Evolutionary conservation across 768 basidiomycete genomes (phyloP).

Genomic region (Russula sp.): DNA sequence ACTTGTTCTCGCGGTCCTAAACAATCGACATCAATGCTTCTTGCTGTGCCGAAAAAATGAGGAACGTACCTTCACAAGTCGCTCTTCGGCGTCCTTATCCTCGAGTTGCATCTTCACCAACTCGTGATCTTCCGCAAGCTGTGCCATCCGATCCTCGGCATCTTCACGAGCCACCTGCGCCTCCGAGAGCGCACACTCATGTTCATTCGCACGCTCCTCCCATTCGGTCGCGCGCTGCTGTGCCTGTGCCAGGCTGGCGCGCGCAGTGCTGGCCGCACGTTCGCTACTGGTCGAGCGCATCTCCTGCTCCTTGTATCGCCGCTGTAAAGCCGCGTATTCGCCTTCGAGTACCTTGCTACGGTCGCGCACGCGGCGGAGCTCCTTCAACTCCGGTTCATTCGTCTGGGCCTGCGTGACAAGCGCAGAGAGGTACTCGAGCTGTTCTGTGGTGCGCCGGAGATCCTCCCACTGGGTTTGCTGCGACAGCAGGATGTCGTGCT

Average conservation of each 20-base stretch:
- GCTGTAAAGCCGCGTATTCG: constrained; percentile 65
- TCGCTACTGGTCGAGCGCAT: constrained; percentile 58
- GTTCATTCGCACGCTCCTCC: constrained; percentile 74
- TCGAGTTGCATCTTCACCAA: constrained; percentile 68
- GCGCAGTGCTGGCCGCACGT: constrained; percentile 51
- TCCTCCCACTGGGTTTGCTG: constrained; percentile 82
- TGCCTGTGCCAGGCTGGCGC: constrained; percentile 64
- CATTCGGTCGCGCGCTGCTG: constrained; percentile 79
- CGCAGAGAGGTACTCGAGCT: constrained; percentile 61
- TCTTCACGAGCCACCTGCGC: constrained; percentile 62
- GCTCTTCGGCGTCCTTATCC: constrained; percentile 69
- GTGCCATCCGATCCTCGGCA: constrained; percentile 58
- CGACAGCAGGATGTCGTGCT: constrained; percentile 54
- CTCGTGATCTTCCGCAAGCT: constrained; percentile 69
- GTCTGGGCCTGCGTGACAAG: constrained; percentile 53
- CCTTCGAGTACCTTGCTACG: constrained; percentile 56
- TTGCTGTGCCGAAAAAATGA: not conserved
- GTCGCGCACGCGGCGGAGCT: constrained; percentile 63
- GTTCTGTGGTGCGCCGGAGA: constrained; percentile 63
- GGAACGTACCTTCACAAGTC: constrained; percentile 56
- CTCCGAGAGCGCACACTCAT: constrained; percentile 60
- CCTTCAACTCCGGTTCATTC: constrained; percentile 70
- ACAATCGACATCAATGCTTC: constrained; percentile 15
- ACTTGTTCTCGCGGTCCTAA: constrained; percentile 69
- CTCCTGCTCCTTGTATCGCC: constrained; percentile 71